A percentile compares a stretch with the other conserved stretches of the same genome.
These are phyloP conservation scores for Adiantum capillusveneris DNA, from an alignment of 75 land plant species.

Conservation along the genomic window DNA sequence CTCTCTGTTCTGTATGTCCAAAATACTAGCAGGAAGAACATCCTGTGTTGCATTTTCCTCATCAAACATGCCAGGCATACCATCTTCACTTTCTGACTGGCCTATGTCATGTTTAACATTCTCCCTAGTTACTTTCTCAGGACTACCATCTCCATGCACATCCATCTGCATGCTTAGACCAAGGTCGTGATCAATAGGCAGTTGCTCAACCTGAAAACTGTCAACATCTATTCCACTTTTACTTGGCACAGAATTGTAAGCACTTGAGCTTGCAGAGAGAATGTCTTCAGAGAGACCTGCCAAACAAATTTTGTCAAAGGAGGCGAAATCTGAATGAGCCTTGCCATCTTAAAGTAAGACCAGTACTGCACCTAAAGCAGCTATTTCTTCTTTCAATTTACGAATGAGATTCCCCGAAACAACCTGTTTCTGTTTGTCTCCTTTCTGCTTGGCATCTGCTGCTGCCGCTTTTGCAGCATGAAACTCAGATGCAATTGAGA, in stretches of 20 bases:
- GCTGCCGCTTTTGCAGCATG: constrained; percentile 65
- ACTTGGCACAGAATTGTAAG: too few species aligned
- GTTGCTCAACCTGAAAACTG: too few species aligned
- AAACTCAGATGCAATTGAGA: constrained; percentile 48
- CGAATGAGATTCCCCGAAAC: constrained; percentile 52
- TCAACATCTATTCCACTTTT: too few species aligned
- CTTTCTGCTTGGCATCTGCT: constrained; percentile 59
- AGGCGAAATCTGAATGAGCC: too few species aligned
- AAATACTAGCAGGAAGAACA: constrained; percentile 32
- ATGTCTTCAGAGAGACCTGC: constrained; percentile 52
- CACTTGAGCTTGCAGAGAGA: constrained; percentile 19
- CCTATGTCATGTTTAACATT: constrained; percentile 21
- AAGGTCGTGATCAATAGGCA: too few species aligned
- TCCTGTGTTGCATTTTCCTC: constrained; percentile 45
- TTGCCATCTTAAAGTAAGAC: too few species aligned
- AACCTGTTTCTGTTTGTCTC: constrained; percentile 64
- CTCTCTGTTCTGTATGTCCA: constrained; percentile 50
- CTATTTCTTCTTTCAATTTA: constrained; percentile 64
- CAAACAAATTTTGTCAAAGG: background rate
- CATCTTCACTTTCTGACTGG: constrained; percentile 21
- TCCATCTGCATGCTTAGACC: too few species aligned
- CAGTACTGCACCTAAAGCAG: constrained; percentile 48
- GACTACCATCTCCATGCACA: too few species aligned
- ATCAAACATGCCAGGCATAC: constrained; percentile 45
- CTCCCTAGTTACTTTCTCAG: background rate